A percentile compares a stretch with the other conserved stretches of the same genome.
phyloP scores from a whole-genome alignment of 768 basidiomycete species.

The Epithele typhae region DNA sequence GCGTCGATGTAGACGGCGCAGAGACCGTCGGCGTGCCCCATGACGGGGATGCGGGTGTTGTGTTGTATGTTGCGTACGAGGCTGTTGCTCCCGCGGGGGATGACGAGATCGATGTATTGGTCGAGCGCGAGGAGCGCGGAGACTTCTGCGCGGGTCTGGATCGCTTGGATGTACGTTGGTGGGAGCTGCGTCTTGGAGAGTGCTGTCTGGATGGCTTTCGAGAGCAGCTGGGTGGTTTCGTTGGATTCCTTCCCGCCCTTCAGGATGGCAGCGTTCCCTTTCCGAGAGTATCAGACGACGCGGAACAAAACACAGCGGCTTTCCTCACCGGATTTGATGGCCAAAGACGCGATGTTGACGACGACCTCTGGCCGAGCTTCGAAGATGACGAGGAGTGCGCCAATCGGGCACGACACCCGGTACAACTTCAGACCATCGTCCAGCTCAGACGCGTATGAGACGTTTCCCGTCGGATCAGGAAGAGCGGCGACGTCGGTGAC shows the following conservation, averaged over 20 bases:
- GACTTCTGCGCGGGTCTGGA: slow-evolving; percentile 90
- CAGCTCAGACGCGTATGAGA: slow-evolving; percentile 86
- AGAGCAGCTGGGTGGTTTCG: slow-evolving; percentile 70
- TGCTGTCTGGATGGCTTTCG: slow-evolving; percentile 75
- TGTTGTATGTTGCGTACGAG: slow-evolving; percentile 89
- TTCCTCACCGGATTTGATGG: slow-evolving; percentile 87
- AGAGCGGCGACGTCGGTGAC: slow-evolving; percentile 82
- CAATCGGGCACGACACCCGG: slow-evolving; percentile 94
- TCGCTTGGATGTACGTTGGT: slow-evolving; percentile 79
- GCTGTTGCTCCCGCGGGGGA: slow-evolving; percentile 90
- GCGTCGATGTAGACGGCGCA: slow-evolving; percentile 90
- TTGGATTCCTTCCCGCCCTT: slow-evolving; percentile 97
- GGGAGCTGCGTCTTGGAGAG: slow-evolving; percentile 72
- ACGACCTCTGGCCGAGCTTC: slow-evolving; percentile 97
- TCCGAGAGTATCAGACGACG: too few relatives aligned
- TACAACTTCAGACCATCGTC: slow-evolving; percentile 87
- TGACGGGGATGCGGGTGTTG: slow-evolving; percentile 89
- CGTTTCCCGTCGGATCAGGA: slow-evolving; percentile 80
- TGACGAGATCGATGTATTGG: slow-evolving; percentile 92
- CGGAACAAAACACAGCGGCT: too few relatives aligned
- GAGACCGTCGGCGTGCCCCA: slow-evolving; percentile 98
- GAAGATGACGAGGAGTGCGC: slow-evolving; percentile 93
- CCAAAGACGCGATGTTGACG: slow-evolving; percentile 92
- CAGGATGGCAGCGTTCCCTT: slow-evolving; percentile 96
- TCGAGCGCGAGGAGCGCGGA: slow-evolving; percentile 83